Evolutionary conservation across 768 basidiomycete genomes (phyloP).

Genomic region (Amanita subjunquillea): DNA sequence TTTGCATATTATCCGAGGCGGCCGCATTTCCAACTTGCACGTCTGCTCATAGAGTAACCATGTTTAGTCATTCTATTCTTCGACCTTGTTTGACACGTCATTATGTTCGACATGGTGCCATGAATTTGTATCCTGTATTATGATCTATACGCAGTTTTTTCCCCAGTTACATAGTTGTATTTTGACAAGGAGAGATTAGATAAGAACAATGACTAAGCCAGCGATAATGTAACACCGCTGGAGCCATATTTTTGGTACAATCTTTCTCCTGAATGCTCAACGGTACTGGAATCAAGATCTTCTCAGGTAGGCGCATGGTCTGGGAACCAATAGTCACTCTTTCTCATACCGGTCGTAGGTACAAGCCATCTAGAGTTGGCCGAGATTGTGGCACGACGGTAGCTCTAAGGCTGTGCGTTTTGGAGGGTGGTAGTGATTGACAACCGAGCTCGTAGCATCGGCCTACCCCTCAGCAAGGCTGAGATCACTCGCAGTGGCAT

Average conservation of each 20-base stretch:
- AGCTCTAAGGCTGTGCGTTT: slow-evolving; percentile 16
- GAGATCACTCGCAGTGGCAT: slow-evolving; percentile 83
- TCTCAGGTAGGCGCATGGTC: slow-evolving; percentile 35
- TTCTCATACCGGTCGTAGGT: slow-evolving; percentile 32
- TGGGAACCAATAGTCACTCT: no score
- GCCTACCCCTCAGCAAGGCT: slow-evolving; percentile 78
- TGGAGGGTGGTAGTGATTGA: slow-evolving; percentile 13
- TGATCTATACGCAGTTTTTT: neutral
- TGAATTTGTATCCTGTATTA: slow-evolving; percentile 6
- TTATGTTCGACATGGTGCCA: slow-evolving; percentile 1
- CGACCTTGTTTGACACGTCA: neutral
- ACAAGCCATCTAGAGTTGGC: slow-evolving; percentile 95
- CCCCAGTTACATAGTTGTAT: neutral
- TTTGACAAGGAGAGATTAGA: neutral
- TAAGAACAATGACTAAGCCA: slow-evolving; percentile 7
- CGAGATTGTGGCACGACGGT: slow-evolving; percentile 89
- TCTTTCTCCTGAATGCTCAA: slow-evolving; percentile 30
- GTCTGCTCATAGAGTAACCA: slow-evolving; percentile 3
- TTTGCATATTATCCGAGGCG: slow-evolving; percentile 1
- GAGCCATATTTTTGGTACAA: no score
- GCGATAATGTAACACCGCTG: neutral
- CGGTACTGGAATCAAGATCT: slow-evolving; percentile 48
- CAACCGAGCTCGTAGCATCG: slow-evolving; percentile 50
- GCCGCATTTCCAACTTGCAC: neutral
- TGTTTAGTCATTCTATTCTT: neutral